Percentiles rank a stretch among this genome's conserved stretches.
Evolutionary conservation across 169 alveolate species (phyloP).

Genomic region (Plasmodium billcollinsi): DNA sequence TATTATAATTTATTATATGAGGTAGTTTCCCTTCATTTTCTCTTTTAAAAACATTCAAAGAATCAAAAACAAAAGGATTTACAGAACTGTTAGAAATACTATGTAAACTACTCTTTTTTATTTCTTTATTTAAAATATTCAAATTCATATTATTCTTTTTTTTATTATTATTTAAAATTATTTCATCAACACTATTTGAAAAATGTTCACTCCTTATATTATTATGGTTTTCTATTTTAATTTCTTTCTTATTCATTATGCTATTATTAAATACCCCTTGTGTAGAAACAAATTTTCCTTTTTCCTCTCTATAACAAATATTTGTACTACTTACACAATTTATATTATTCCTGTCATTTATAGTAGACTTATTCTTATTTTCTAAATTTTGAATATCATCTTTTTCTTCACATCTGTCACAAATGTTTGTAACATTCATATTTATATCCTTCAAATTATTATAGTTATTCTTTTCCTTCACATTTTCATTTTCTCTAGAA

Average conservation of each 20-base stretch:
- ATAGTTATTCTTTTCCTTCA: too few species aligned
- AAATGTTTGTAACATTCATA: too few species aligned
- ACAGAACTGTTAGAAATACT: neutral
- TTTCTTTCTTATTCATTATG: conserved; percentile 1
- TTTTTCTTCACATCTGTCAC: too few species aligned
- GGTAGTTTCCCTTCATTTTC: neutral
- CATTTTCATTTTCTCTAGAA: too few species aligned
- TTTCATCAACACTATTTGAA: conserved; percentile 11
- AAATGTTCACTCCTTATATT: neutral
- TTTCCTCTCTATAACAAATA: too few species aligned
- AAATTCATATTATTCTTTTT: neutral
- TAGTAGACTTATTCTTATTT: too few species aligned
- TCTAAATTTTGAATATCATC: too few species aligned
- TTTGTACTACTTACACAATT: too few species aligned
- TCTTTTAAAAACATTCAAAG: conserved; percentile 2
- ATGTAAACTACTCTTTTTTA: neutral
- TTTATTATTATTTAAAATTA: neutral
- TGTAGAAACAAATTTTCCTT: too few species aligned
- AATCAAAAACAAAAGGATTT: neutral
- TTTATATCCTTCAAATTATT: too few species aligned
- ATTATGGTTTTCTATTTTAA: neutral
- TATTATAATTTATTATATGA: neutral
- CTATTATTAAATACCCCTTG: too few species aligned
- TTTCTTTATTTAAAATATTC: neutral
- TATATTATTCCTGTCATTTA: too few species aligned